Evolutionary conservation across 768 basidiomycete genomes (phyloP).

Genomic region (Calocybe gangraenosa): DNA sequence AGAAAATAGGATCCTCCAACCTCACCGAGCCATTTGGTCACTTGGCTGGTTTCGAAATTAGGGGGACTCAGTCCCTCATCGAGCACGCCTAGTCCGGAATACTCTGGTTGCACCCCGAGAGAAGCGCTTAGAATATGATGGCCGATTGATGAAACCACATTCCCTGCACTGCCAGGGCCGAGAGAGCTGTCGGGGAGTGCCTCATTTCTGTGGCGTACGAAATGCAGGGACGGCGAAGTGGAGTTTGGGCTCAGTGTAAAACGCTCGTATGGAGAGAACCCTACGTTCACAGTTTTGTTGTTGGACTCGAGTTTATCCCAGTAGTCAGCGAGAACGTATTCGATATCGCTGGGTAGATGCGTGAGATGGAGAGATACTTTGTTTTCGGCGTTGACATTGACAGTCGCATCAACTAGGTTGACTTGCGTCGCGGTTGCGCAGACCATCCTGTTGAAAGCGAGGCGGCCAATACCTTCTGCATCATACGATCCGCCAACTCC

Average conservation of each 20-base stretch:
- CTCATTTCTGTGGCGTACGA: conserved; percentile 1
- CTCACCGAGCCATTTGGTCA: conserved; percentile 13
- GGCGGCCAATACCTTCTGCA: conserved; percentile 1
- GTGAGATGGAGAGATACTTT: conserved; percentile 11
- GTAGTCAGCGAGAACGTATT: conserved; percentile 11
- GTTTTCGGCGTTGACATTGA: conserved; percentile 1
- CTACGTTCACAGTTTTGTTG: background rate
- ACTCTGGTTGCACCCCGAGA: background rate
- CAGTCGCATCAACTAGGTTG: conserved; percentile 16
- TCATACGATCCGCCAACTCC: conserved; percentile 10
- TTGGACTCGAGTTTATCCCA: conserved; percentile 1
- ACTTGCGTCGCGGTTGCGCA: conserved; percentile 17
- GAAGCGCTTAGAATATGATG: background rate
- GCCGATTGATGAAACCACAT: background rate
- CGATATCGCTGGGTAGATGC: conserved; percentile 14
- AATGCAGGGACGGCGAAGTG: conserved; percentile 5
- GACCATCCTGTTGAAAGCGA: conserved; percentile 12
- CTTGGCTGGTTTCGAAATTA: background rate
- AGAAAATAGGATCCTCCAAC: conserved; percentile 16
- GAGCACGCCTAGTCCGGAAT: background rate
- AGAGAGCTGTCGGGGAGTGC: background rate
- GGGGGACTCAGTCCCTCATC: conserved; percentile 6
- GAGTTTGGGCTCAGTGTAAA: conserved; percentile 11
- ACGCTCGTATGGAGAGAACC: conserved; percentile 6
- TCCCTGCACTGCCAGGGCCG: conserved; percentile 10